Conservation (phyloP, 345 rosid species). For the Ricinus communis region DNA sequence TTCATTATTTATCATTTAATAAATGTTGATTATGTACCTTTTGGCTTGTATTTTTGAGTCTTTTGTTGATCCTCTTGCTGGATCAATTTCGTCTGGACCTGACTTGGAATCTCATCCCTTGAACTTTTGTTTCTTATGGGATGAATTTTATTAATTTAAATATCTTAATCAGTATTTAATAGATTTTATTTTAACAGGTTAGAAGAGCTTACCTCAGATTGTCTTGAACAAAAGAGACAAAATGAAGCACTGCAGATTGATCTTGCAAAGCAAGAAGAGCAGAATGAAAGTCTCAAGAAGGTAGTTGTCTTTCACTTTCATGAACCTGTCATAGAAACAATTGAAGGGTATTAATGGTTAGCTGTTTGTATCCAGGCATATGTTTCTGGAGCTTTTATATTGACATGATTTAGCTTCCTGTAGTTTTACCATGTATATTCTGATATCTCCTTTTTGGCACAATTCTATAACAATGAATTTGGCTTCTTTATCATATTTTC, state of each 20-base stretch:
- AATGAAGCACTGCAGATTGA: slow-evolving; percentile 59
- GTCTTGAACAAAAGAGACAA: slow-evolving; percentile 55
- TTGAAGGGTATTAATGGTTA: not conserved
- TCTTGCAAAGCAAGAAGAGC: slow-evolving; percentile 58
- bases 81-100: not conserved
- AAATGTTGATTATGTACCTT: no score
- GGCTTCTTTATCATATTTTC: no score
- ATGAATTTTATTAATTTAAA: not conserved
- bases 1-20: not conserved
- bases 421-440: no score
- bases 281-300: slow-evolving; percentile 54
- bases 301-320: slow-evolving; percentile 34
- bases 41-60: not conserved
- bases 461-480: no score
- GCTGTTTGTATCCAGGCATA: not conserved
- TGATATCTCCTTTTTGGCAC: no score
- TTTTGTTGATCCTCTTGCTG: not conserved
- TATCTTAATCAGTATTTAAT: slow-evolving; percentile 9
- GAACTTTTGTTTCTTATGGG: slow-evolving; percentile 3
- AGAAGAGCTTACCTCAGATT: slow-evolving; percentile 62
- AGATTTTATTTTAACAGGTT: slow-evolving; percentile 43
- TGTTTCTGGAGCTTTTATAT: not conserved
- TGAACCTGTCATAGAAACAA: not conserved
- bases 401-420: no score
- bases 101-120: not conserved